Percentiles rank a stretch among this genome's conserved stretches.
Conservation (phyloP, 2,329 filamentous ascomycete species). For the Botrytis sinoallii region DNA sequence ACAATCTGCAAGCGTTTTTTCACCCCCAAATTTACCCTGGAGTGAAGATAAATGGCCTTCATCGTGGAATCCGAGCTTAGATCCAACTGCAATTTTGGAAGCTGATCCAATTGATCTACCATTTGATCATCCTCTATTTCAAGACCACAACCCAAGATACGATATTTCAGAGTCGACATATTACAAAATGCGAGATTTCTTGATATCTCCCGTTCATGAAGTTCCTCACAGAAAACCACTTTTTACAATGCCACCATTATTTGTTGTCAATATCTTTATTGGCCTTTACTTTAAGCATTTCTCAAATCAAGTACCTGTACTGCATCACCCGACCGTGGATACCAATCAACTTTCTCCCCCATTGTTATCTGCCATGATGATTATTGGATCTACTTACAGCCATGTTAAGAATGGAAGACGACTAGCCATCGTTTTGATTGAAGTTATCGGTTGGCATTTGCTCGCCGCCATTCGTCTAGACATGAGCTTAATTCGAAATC, state of each 20-base stretch:
- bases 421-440: slow-evolving; percentile 30
- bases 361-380: slow-evolving; percentile 29
- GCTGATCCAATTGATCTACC: slow-evolving; percentile 25
- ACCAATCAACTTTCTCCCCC: slow-evolving; percentile 30
- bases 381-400: slow-evolving; percentile 31
- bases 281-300: slow-evolving; percentile 31
- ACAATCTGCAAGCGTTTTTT: slow-evolving; percentile 20
- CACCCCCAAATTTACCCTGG: slow-evolving; percentile 25
- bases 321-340: slow-evolving; percentile 31
- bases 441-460: slow-evolving; percentile 31
- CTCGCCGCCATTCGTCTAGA: slow-evolving; percentile 27
- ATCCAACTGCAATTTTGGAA: slow-evolving; percentile 21
- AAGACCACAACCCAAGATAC: slow-evolving; percentile 26
- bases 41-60: slow-evolving; percentile 32
- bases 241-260: slow-evolving; percentile 28
- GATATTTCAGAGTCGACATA: slow-evolving; percentile 29
- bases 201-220: slow-evolving; percentile 1
- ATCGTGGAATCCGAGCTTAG: slow-evolving; percentile 27
- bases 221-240: neutral
- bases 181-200: slow-evolving; percentile 8
- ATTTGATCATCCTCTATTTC: slow-evolving; percentile 24
- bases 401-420: slow-evolving; percentile 29
- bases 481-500: slow-evolving; percentile 27
- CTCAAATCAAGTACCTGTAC: slow-evolving; percentile 31
- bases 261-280: slow-evolving; percentile 31